phyloP scores from a whole-genome alignment of 495 filamentous ascomycete species.

The Penicillium odoratum region DNA sequence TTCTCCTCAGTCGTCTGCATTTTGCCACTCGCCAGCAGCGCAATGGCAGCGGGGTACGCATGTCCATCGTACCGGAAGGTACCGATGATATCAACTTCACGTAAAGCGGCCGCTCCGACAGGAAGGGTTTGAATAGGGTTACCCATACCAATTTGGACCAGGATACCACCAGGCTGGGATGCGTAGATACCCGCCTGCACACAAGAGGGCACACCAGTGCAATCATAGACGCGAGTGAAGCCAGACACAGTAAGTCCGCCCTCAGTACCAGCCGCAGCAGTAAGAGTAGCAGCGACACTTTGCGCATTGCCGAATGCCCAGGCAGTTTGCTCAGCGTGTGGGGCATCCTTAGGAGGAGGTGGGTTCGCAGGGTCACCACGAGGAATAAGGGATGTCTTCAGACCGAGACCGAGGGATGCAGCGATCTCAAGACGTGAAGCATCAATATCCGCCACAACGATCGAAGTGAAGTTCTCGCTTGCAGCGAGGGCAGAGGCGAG shows the following conservation, averaged over 20 bases:
- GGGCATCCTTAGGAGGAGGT: constrained; percentile 37
- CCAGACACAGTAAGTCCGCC: constrained; percentile 41
- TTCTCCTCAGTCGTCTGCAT: constrained; percentile 54
- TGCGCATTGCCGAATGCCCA: constrained; percentile 43
- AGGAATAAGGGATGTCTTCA: constrained; percentile 61
- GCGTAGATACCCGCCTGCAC: constrained; percentile 86
- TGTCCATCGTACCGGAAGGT: constrained; percentile 84
- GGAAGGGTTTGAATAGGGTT: constrained; percentile 84
- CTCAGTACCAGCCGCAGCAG: constrained; percentile 43
- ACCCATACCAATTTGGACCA: constrained; percentile 95
- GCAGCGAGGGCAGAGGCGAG: constrained; percentile 62
- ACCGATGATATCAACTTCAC: constrained; percentile 90
- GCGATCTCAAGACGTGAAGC: constrained; percentile 70
- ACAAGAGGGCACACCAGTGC: constrained; percentile 84
- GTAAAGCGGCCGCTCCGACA: constrained; percentile 77
- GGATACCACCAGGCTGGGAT: constrained; percentile 72
- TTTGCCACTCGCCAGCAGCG: constrained; percentile 62
- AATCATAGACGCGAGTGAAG: constrained; percentile 82
- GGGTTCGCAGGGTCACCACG: constrained; percentile 36
- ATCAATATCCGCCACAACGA: constrained; percentile 82
- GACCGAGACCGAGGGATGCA: constrained; percentile 64
- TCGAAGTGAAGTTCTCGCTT: constrained; percentile 65
- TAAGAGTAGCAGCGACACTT: constrained; percentile 43
- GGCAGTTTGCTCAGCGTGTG: constrained; percentile 42
- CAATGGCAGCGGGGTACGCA: constrained; percentile 80